phyloP scores from a whole-genome alignment of 345 rosid genomes.

The Limnanthes douglasii region DNA sequence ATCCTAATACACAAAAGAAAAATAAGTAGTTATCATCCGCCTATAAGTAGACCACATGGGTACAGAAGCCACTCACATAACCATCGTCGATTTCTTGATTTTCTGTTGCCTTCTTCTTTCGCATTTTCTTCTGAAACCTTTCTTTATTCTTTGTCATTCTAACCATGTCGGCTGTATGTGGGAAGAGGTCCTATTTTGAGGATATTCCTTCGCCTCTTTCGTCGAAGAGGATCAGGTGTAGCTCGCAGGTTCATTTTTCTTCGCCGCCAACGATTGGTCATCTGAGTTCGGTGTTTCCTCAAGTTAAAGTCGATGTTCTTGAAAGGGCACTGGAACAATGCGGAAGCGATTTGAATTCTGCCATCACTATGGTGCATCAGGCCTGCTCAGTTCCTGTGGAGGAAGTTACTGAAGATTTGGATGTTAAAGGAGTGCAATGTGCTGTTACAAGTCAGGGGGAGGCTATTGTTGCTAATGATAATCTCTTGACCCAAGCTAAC shows the following conservation, averaged over 20 bases:
- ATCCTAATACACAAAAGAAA: too few species aligned
- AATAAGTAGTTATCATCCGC: too few species aligned
- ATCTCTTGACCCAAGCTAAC: constrained; percentile 10
- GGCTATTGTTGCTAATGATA: constrained; percentile 11
- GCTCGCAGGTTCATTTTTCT: constrained; percentile 23
- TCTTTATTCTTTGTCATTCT: too few species aligned
- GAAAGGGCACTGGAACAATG: constrained; percentile 62
- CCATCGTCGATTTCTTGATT: too few species aligned
- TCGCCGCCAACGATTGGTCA: constrained; percentile 23
- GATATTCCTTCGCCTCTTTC: constrained; percentile 51
- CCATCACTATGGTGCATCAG: constrained; percentile 48
- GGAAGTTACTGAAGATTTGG: constrained; percentile 12
- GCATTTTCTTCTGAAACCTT: too few species aligned
- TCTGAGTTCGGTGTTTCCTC: constrained; percentile 38
- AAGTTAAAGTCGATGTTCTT: constrained; percentile 42
- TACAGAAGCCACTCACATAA: too few species aligned
- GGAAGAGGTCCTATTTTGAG: constrained; percentile 65
- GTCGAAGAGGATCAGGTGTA: constrained; percentile 46
- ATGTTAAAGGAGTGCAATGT: constrained; percentile 17
- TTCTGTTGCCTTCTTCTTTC: too few species aligned
- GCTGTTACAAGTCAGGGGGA: constrained; percentile 5
- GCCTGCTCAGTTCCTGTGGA: constrained; percentile 23
- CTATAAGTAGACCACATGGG: too few species aligned
- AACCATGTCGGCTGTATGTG: constrained; percentile 65
- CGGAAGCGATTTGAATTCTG: constrained; percentile 52